Base-by-base conservation (phyloP, 306 rosid species). In the Sesbania bispinosa region DNA sequence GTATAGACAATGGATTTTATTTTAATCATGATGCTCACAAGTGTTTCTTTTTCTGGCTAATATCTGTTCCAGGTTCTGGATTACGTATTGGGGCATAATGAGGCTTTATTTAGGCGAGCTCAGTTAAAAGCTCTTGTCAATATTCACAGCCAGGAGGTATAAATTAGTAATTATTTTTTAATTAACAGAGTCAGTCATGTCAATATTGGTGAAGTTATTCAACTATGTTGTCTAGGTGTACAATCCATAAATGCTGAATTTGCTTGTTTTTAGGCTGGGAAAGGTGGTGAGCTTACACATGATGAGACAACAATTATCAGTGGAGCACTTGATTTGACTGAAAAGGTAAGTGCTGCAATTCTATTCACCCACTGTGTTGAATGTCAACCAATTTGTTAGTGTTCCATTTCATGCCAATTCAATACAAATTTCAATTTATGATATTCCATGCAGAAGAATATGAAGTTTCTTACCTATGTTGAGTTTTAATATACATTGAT, bases 251-350 rank as follows among this genome's bases (percentile, higher is more conserved):
- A 26, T 50, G 21, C 58, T 62, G 48, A 69, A 62, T 73, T 62
- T 81, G 39, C 63, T 65, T 65, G 41, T 48, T 74, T 15, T 47
- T 69, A 94, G 99, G 99, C 96, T 41, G 99, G 99, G 66, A 89
- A 95, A 78, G 99, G 99, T n/a, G 99, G 99, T 16, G 99, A 95
- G 69, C 97, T 95, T 63, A 89, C 99, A 58, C 99, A 95, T 18
- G 97, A 95, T 64, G 99, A 95, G 83, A 91, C 99, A 5, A 91
- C 96, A 55, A 91, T 95, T 82, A 95, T 95, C 62, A 95, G 97
- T 53, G 99, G 99, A 50, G 99, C 99, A 8, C 88, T 95, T 7
- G 99, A 95, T 80, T 88, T 95, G 79, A 95, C 99, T 19, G 99
- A 91, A 84, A 95, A 95, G 96, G 99, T 83, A 76, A 69, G 39